phyloP scores from a whole-genome alignment of 805 yeast species.

The Saturnispora diversa region DNA sequence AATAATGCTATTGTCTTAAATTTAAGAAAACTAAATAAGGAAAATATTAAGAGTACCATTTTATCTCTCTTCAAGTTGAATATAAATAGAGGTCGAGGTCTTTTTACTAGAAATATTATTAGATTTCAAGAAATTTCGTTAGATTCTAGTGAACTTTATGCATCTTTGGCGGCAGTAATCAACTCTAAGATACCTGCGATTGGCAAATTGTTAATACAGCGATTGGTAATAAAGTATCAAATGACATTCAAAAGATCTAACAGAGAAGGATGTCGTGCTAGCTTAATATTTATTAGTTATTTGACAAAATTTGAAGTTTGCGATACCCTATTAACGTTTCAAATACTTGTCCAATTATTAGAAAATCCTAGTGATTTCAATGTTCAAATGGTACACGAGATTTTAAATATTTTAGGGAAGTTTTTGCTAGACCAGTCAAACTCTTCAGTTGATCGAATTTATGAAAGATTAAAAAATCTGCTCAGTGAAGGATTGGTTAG shows the following conservation, averaged over 20 bases:
- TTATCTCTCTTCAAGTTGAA: slow-evolving; percentile 49
- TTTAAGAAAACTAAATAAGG: slow-evolving; percentile 37
- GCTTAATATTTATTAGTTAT: slow-evolving; percentile 48
- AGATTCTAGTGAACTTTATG: slow-evolving; percentile 39
- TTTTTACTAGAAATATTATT: slow-evolving; percentile 51
- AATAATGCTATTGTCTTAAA: slow-evolving; percentile 40
- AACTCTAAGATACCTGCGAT: slow-evolving; percentile 63
- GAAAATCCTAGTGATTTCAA: slow-evolving; percentile 42
- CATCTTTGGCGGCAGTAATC: slow-evolving; percentile 50
- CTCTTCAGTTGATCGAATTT: slow-evolving; percentile 32
- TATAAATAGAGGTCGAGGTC: slow-evolving; percentile 51
- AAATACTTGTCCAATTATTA: slow-evolving; percentile 42
- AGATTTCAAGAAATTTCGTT: slow-evolving; percentile 39
- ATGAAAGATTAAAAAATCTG: slow-evolving; percentile 53
- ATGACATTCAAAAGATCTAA: slow-evolving; percentile 42
- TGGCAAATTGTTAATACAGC: slow-evolving; percentile 47
- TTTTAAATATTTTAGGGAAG: slow-evolving; percentile 48
- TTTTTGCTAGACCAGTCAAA: slow-evolving; percentile 35
- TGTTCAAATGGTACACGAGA: slow-evolving; percentile 43
- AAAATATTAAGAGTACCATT: slow-evolving; percentile 42
- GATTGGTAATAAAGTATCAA: slow-evolving; percentile 54
- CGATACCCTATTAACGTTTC: slow-evolving; percentile 46
- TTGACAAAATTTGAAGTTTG: slow-evolving; percentile 56
- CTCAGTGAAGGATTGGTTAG: slow-evolving; percentile 46
- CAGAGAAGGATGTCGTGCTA: slow-evolving; percentile 34